Percentiles rank a stretch among this genome's conserved stretches.
phyloP scores from a whole-genome alignment of 257 asterid genomes.

The Solanum arcanum region DNA sequence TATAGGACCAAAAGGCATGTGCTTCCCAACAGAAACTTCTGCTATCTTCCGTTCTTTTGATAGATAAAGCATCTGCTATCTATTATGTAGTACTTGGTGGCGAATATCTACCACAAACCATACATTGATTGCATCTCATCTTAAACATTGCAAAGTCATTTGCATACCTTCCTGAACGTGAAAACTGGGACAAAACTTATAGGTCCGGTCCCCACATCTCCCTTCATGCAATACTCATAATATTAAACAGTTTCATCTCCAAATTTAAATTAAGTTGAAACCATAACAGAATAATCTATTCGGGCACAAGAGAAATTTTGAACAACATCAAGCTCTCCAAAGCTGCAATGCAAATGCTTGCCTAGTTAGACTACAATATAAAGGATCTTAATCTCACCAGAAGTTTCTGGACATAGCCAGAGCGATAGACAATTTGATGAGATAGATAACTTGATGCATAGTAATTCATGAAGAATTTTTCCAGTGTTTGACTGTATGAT shows the following conservation, averaged over 20 bases:
- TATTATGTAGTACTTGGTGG: not conserved
- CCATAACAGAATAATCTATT: not conserved
- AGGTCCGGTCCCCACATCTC: not conserved
- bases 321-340: not conserved
- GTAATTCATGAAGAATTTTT: constrained; percentile 22
- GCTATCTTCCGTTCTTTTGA: not conserved
- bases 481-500: constrained; percentile 10
- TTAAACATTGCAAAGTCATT: not conserved
- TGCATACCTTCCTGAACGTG: not conserved
- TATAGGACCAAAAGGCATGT: not conserved
- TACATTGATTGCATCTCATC: not conserved
- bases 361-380: not conserved
- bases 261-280: not conserved
- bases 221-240: not conserved
- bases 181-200: not conserved
- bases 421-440: constrained; percentile 20
- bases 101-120: not conserved
- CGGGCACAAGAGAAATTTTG: not conserved
- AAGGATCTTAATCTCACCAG: constrained; percentile 13
- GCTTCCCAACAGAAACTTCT: not conserved
- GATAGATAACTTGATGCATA: constrained; percentile 26
- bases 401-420: constrained; percentile 14
- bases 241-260: not conserved
- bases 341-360: not conserved
- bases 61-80: not conserved